Evolutionary conservation across 805 yeast species (phyloP), one percentile per base, ranked within the genome.

Genomic region (Lipomyces sp.): DNA sequence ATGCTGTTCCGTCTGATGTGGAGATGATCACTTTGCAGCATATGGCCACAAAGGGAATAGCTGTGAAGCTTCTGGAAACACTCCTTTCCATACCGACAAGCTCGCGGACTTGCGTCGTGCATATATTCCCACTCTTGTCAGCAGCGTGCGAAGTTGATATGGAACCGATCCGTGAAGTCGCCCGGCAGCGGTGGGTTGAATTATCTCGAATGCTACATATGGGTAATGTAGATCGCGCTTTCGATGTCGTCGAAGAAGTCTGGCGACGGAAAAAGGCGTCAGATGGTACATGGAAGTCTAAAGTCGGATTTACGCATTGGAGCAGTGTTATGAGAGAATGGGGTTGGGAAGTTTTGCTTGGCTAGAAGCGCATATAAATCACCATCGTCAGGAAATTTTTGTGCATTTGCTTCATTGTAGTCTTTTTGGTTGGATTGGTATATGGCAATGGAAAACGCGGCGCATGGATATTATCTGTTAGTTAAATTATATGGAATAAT

Each of bases 341-440:
- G 91, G 86, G 87, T 0, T 87, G 91, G 90, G 91, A 88, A 73
- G 88, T 88, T 8, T 75, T 87, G 45, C 78, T 88, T 60, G 90
- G 86, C 1, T 84, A 24, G 63, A 37, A 29, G 33, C 34, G 33
- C 51, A 11, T 10, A 11, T 24, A 51, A 30, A 35, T 13, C 39
- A 1, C 7, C 7, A n/a, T 24, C 24, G 24, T 24, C 24, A 24
- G 24, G 24, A 24, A 24, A 24, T 24, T 24, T 24, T 24, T 24
- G 24, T 24, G 24, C 24, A 24, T 24, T 24, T 24, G 24, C 24
- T 24, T 24, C 24, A 24, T 24, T 24, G 24, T 24, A 24, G 10
- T 15, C 53, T 24, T n/a, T 15, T n/a, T 11, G 15, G 53, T n/a
- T 24, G 24, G 53, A 6, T 15, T 15, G 53, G 29, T 48, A 48